phyloP scores from a whole-genome alignment of 805 yeast species.

The Candida quercuum region DNA sequence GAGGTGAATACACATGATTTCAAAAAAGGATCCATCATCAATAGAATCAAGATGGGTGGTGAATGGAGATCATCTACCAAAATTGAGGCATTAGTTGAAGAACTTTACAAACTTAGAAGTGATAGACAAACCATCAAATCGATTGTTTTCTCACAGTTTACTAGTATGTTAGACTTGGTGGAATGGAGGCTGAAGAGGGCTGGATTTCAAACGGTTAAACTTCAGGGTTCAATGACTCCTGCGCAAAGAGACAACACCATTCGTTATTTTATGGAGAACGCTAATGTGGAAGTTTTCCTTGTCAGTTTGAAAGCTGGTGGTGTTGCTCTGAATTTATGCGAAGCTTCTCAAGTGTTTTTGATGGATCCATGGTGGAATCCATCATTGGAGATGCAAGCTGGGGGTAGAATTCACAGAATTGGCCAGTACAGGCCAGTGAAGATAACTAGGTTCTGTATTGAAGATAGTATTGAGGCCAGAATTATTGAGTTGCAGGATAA shows the following conservation, averaged over 20 bases:
- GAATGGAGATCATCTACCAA: constrained; percentile 94
- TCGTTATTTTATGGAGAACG: constrained; percentile 85
- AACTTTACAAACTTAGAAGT: constrained; percentile 78
- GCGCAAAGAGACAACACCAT: constrained; percentile 90
- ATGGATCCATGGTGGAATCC: constrained; percentile 99
- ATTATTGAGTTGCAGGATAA: constrained; percentile 95
- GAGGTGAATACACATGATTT: constrained; percentile 53
- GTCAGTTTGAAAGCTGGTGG: constrained; percentile 98
- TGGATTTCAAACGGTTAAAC: constrained; percentile 88
- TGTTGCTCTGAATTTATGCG: constrained; percentile 93
- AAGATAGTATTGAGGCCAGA: constrained; percentile 94
- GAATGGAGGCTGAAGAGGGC: constrained; percentile 95
- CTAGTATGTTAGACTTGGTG: constrained; percentile 91
- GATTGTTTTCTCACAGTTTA: constrained; percentile 95
- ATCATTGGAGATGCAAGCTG: constrained; percentile 96
- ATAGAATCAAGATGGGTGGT: constrained; percentile 81
- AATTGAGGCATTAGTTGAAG: constrained; percentile 94
- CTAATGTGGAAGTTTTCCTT: constrained; percentile 86
- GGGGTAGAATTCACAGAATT: constrained; percentile 96
- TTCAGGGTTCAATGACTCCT: constrained; percentile 97
- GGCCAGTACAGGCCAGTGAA: constrained; percentile 94
- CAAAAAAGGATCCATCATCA: constrained; percentile 69
- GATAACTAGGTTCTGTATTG: constrained; percentile 88
- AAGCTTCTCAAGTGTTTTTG: constrained; percentile 93
- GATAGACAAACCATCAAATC: constrained; percentile 88